These are phyloP conservation scores for Neonectria hederae DNA, from an alignment of 2,329 filamentous ascomycete species.

Conservation along the genomic window DNA sequence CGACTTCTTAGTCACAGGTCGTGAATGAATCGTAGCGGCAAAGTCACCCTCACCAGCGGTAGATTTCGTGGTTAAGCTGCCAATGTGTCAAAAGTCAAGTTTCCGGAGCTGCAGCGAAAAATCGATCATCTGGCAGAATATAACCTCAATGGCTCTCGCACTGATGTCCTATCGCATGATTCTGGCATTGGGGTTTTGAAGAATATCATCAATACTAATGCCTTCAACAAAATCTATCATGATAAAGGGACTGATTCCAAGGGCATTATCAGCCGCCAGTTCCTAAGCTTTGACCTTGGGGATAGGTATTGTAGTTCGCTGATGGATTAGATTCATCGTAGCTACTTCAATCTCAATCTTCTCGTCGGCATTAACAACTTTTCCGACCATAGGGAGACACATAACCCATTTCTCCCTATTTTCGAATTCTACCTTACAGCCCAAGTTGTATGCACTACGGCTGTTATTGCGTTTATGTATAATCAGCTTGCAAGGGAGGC, in stretches of 20 bases:
- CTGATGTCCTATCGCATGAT: slow-evolving; percentile 10
- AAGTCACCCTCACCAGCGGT: not conserved
- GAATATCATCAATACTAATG: slow-evolving; percentile 3
- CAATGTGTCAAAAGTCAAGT: slow-evolving; percentile 10
- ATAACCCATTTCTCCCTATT: slow-evolving; percentile 14
- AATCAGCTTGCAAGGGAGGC: slow-evolving; percentile 10
- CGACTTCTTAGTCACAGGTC: slow-evolving; percentile 8
- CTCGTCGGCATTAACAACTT: slow-evolving; percentile 12
- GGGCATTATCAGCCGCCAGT: slow-evolving; percentile 9
- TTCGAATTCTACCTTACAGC: slow-evolving; percentile 10
- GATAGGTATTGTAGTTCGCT: slow-evolving; percentile 12
- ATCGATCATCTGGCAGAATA: slow-evolving; percentile 7
- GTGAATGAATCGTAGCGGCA: slow-evolving; percentile 1
- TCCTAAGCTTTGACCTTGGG: slow-evolving; percentile 19
- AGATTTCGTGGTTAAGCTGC: slow-evolving; percentile 2
- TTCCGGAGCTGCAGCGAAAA: slow-evolving; percentile 10
- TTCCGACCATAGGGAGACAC: slow-evolving; percentile 13
- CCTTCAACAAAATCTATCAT: slow-evolving; percentile 21
- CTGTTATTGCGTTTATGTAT: slow-evolving; percentile 5
- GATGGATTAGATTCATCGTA: slow-evolving; percentile 12
- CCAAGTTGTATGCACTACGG: slow-evolving; percentile 5
- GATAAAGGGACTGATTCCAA: slow-evolving; percentile 20
- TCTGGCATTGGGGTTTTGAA: slow-evolving; percentile 6
- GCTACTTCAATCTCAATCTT: slow-evolving; percentile 17
- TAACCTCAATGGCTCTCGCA: slow-evolving; percentile 9